Percentiles rank a stretch among this genome's conserved stretches.
Conservation (phyloP, 129 eudicot species). For the Heracleum sosnowskyi region DNA sequence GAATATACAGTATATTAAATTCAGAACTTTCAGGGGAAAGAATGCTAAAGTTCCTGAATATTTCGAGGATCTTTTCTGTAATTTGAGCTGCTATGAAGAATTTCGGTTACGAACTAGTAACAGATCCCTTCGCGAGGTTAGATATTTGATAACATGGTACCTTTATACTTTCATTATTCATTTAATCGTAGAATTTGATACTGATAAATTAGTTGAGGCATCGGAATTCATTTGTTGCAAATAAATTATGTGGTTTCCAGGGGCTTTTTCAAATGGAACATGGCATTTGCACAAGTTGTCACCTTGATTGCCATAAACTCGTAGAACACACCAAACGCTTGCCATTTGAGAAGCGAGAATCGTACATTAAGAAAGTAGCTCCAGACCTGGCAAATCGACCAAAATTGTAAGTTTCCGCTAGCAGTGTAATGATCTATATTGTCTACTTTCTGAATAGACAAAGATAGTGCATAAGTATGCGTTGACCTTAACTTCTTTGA, state of each 20-base stretch:
- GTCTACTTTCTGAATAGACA: background rate
- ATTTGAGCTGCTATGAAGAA: conserved; percentile 66
- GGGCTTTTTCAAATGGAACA: conserved; percentile 77
- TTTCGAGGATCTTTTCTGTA: conserved; percentile 87
- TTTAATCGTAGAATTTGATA: background rate
- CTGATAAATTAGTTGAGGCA: background rate
- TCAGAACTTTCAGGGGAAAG: conserved; percentile 41
- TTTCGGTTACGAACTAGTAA: conserved; percentile 71
- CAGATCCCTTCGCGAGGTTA: conserved; percentile 69
- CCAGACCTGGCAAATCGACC: conserved; percentile 52
- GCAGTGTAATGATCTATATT: conserved; percentile 6
- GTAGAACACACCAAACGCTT: conserved; percentile 60
- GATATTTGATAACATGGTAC: conserved; percentile 12
- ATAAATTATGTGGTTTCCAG: conserved; percentile 30
- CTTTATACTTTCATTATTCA: background rate
- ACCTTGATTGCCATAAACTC: conserved; percentile 74
- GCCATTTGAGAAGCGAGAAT: conserved; percentile 49
- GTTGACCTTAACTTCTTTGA: background rate
- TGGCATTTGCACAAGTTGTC: conserved; percentile 77
- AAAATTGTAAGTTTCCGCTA: conserved; percentile 54
- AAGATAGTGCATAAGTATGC: background rate
- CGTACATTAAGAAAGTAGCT: conserved; percentile 48
- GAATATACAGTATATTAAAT: background rate
- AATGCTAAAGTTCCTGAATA: conserved; percentile 74
- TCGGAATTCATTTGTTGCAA: conserved; percentile 5